A percentile compares a stretch with the other conserved stretches of the same genome.
Conservation (phyloP, 1,284 basidiomycete genomes). For the Ustilago crameri region DNA sequence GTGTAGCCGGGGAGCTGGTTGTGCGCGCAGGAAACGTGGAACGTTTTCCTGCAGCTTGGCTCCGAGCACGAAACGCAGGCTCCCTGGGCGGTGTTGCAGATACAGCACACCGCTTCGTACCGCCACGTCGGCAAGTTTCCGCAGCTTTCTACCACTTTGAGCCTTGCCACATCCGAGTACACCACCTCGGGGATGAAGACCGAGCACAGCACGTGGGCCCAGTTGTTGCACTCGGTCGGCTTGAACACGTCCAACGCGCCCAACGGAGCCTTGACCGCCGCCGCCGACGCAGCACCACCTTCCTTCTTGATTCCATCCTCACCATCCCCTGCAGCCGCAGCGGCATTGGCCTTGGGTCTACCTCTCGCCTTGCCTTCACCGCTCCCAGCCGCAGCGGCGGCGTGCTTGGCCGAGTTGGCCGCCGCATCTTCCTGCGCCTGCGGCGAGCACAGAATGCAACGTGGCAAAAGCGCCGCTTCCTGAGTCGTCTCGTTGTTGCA, state of each 20-base stretch:
- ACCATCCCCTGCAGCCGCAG: slow-evolving; percentile 6
- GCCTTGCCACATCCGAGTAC: slow-evolving; percentile 78
- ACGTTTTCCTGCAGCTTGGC: slow-evolving; percentile 75
- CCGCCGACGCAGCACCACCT: neutral
- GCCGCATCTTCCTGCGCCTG: slow-evolving; percentile 42
- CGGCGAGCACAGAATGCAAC: slow-evolving; percentile 58
- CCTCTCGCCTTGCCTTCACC: slow-evolving; percentile 30
- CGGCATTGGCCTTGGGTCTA: slow-evolving; percentile 19
- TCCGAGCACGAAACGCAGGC: slow-evolving; percentile 85
- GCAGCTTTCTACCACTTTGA: slow-evolving; percentile 87
- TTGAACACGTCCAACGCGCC: slow-evolving; percentile 81
- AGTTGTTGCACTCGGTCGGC: slow-evolving; percentile 91
- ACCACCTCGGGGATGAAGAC: slow-evolving; percentile 85
- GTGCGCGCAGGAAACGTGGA: slow-evolving; percentile 92
- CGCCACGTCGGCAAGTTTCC: slow-evolving; percentile 74
- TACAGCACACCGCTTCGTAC: slow-evolving; percentile 69
- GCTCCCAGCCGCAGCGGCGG: slow-evolving; percentile 6
- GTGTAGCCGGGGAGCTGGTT: slow-evolving; percentile 75
- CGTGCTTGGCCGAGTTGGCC: slow-evolving; percentile 40
- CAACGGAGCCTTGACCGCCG: slow-evolving; percentile 60
- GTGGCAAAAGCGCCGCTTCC: slow-evolving; percentile 53
- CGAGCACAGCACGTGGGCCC: slow-evolving; percentile 90
- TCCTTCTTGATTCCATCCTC: slow-evolving; percentile 33
- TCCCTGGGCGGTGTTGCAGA: slow-evolving; percentile 77
- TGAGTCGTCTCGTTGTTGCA: slow-evolving; percentile 62